Conservation (phyloP, 2,329 filamentous ascomycete genomes). For the Stemphylium vesicarium region DNA sequence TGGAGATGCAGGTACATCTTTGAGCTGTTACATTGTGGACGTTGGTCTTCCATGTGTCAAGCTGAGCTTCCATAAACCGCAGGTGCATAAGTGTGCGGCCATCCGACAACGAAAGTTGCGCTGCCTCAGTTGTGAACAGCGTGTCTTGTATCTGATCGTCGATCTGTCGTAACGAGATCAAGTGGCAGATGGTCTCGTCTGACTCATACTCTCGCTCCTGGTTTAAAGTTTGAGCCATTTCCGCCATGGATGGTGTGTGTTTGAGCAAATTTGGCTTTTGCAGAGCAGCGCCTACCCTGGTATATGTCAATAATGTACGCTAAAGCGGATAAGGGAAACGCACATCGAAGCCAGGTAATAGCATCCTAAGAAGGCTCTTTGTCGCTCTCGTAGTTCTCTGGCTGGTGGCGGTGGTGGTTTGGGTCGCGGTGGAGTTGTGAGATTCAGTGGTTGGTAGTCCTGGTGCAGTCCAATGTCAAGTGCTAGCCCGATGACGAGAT, state of each 20-base stretch:
- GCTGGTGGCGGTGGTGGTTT: slow-evolving; percentile 17
- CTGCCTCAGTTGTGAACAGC: slow-evolving; percentile 29
- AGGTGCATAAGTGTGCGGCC: slow-evolving; percentile 38
- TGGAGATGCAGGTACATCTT: slow-evolving; percentile 22
- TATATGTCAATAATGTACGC: background rate
- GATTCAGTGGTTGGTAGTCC: slow-evolving; percentile 23
- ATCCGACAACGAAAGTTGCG: slow-evolving; percentile 34
- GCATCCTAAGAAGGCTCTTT: slow-evolving; percentile 42
- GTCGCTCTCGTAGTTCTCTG: slow-evolving; percentile 31
- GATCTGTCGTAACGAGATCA: slow-evolving; percentile 37
- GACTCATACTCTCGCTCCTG: slow-evolving; percentile 30
- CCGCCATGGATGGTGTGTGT: slow-evolving; percentile 36
- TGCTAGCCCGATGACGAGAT: slow-evolving; percentile 39
- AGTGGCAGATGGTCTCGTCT: slow-evolving; percentile 31
- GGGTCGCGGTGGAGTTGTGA: slow-evolving; percentile 17
- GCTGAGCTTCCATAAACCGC: slow-evolving; percentile 34
- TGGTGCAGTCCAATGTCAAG: slow-evolving; percentile 41
- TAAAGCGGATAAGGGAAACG: background rate
- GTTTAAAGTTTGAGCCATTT: slow-evolving; percentile 32
- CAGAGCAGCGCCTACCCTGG: slow-evolving; percentile 36
- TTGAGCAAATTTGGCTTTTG: slow-evolving; percentile 44
- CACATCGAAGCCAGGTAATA: slow-evolving; percentile 45
- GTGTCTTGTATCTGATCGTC: slow-evolving; percentile 44
- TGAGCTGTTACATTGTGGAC: slow-evolving; percentile 18
- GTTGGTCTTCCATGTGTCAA: slow-evolving; percentile 34